These are phyloP conservation scores for Blastobotrys parvus DNA, from an alignment of 805 yeast genomes.

Conservation along the genomic window DNA sequence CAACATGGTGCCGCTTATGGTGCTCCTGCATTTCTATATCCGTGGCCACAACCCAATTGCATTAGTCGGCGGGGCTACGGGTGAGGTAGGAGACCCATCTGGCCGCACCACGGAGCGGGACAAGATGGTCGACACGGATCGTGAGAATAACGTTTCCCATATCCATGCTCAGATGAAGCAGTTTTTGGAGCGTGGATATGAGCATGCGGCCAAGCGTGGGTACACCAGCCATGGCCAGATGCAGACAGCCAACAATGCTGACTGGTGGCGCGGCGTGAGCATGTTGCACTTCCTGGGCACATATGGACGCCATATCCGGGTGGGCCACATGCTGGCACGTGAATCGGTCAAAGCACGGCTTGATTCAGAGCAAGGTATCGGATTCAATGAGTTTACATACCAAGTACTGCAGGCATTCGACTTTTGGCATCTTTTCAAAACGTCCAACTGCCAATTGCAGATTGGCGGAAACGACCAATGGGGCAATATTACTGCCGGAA, in stretches of 20 bases:
- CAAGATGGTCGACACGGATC: constrained; percentile 42
- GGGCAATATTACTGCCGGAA: constrained; percentile 96
- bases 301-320: constrained; percentile 72
- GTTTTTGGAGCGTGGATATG: constrained; percentile 55
- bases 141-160: constrained; percentile 47
- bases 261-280: constrained; percentile 79
- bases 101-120: constrained; percentile 76
- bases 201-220: constrained; percentile 49
- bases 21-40: constrained; percentile 70
- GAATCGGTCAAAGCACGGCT: constrained; percentile 79
- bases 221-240: constrained; percentile 29
- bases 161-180: constrained; percentile 54
- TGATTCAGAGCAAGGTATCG: constrained; percentile 63
- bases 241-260: constrained; percentile 51
- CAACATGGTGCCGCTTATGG: constrained; percentile 78
- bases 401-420: constrained; percentile 92
- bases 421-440: constrained; percentile 67
- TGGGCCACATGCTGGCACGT: constrained; percentile 79
- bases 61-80: constrained; percentile 75
- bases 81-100: constrained; percentile 93
- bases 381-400: constrained; percentile 90
- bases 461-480: constrained; percentile 96
- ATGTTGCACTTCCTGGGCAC: constrained; percentile 70
- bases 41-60: constrained; percentile 83
- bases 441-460: constrained; percentile 58